Evolutionary conservation across 129 eudicot species (phyloP), one percentile per base, ranked within the genome.

Genomic region (Chrysanthemum lavandulifolium): DNA sequence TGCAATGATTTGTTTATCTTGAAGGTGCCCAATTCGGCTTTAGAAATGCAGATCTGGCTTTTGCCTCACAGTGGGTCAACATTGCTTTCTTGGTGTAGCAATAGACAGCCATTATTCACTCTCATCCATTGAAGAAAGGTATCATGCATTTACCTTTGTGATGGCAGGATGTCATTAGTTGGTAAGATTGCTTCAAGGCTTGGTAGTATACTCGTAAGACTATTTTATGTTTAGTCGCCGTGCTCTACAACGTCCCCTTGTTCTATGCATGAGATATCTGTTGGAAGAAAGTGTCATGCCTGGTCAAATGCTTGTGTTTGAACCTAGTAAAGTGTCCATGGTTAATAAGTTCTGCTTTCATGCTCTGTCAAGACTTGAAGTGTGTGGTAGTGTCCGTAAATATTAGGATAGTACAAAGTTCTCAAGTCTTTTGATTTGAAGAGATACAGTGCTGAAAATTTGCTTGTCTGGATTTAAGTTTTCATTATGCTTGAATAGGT

Each of bases 141-240:
- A 87, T 84, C 88, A 81, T 78, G 83, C 89, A 69, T 81, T 81
- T 80, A 81, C 73, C 81, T 83, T 73, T 43, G 78, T 82, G 66
- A 80, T 88, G 88, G 97, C 89, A 82, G 93, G 96, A 90, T 84
- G 91, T 88, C 79, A 71, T 77, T 86, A 84, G 99, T 86, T 88
- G 97, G 97, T 95, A 95, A 88, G 99, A 90, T 78, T 88, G 91
- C 97, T 94, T 88, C 78, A 84, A 88, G 99, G 85, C 96, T 90
- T 76, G 67, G 75, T 84, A 82, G 82, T 83, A 77, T 62, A 78
- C 78, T 69, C 79, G 75, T 76, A 71, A 67, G 74, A 73, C 83
- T 73, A 67, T 29, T 64, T 70, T 62, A 67, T 79, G 63, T 75
- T 60, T 14, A 69, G 70, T 61, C 73, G 65, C 68, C 65, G 80